These are phyloP conservation scores for cucumber (Cucumis sativus) DNA, from an alignment of 306 rosid genomes.

Conservation along the genomic window Cucumber_9930_V3 NC_026655.2:8068001-8068500, in stretches of 20 bases:
- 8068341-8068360: constrained; percentile 58
- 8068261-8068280: constrained; percentile 64
- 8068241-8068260: constrained; percentile 20
- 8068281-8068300: constrained; percentile 85
- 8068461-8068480: neutral
- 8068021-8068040: constrained; percentile 77
- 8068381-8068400: constrained; percentile 3
- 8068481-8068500: neutral
- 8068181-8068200: neutral
- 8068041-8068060: constrained; percentile 75
- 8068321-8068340: constrained; percentile 73
- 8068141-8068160: neutral
- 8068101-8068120: neutral
- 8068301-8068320: constrained; percentile 73
- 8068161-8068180: neutral
- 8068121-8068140: neutral
- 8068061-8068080: constrained; percentile 14
- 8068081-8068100: neutral
- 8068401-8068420: neutral
- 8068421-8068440: constrained; percentile 12
- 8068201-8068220: neutral
- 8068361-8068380: constrained; percentile 60
- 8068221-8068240: constrained; percentile 1
- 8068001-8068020: constrained; percentile 53
- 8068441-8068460: neutral